Evolutionary conservation across 176 grass and related monocot species (phyloP).

Genomic region (Phyllostachys edulis): DNA sequence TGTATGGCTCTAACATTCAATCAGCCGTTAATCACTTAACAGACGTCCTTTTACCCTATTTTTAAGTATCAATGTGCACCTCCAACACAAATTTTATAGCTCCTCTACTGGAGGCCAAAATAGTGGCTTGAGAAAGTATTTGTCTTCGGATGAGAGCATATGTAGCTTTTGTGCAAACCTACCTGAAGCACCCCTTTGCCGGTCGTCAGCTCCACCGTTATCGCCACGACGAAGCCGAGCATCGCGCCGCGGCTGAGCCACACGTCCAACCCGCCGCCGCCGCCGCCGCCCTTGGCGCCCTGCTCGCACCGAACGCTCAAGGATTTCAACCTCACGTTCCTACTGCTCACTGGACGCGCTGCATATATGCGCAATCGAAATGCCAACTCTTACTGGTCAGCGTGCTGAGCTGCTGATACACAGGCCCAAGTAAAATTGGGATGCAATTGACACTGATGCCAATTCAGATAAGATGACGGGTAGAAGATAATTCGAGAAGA

Average conservation of each 20-base stretch:
- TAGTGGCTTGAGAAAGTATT: not conserved
- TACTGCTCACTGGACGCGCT: not conserved
- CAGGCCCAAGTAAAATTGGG: not conserved
- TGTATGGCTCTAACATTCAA: no score
- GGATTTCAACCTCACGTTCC: slow-evolving; percentile 27
- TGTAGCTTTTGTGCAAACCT: not conserved
- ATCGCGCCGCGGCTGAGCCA: slow-evolving; percentile 84
- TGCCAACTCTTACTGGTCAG: not conserved
- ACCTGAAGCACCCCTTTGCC: slow-evolving; percentile 82
- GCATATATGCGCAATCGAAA: not conserved
- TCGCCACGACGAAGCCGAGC: slow-evolving; percentile 56
- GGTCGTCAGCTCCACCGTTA: slow-evolving; percentile 61
- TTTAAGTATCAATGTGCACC: no score
- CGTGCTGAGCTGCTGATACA: not conserved
- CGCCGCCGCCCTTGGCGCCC: slow-evolving; percentile 47
- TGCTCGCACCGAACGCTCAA: slow-evolving; percentile 62
- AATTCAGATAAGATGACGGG: not conserved
- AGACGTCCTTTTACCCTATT: no score
- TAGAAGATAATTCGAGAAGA: not conserved
- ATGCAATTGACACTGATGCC: not conserved
- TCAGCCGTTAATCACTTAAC: no score
- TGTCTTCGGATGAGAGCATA: not conserved
- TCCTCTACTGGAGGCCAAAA: no score
- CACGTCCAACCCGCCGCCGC: slow-evolving; percentile 49
- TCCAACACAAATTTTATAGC: no score